These are phyloP conservation scores for Paragyromitra xinjiangensis DNA, from an alignment of 495 filamentous ascomycete species.

Conservation along the genomic window DNA sequence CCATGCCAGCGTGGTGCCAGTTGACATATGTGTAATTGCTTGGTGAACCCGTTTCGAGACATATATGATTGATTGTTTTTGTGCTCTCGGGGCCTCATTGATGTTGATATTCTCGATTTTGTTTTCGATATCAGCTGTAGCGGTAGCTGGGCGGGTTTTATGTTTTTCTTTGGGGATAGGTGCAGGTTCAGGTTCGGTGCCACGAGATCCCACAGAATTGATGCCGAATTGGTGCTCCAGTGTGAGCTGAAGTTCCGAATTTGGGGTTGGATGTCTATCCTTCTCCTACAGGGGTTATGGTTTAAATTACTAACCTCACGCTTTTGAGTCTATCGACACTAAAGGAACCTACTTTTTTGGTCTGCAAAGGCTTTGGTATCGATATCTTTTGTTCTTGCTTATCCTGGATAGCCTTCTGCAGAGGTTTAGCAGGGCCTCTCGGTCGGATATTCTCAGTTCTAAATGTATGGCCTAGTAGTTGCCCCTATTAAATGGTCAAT, in stretches of 20 bases:
- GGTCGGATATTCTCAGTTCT: slow-evolving; percentile 16
- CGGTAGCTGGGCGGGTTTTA: neutral
- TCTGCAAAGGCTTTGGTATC: neutral
- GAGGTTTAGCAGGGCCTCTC: neutral
- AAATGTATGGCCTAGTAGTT: neutral
- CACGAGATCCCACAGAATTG: neutral
- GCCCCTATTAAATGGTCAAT: neutral
- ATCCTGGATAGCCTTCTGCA: neutral
- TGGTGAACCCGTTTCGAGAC: slow-evolving; percentile 21
- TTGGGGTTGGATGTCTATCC: neutral
- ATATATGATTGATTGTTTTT: slow-evolving; percentile 9
- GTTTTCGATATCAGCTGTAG: neutral
- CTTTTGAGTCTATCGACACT: neutral
- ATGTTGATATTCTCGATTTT: neutral
- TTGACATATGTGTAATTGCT: slow-evolving; percentile 13
- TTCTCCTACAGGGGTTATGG: neutral
- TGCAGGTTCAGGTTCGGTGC: neutral
- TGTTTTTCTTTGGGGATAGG: slow-evolving; percentile 3
- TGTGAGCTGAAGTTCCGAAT: neutral
- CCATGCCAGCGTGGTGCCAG: slow-evolving; percentile 12
- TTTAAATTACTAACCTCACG: neutral
- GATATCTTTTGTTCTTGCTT: neutral
- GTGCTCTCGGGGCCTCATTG: neutral
- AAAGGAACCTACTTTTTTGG: neutral
- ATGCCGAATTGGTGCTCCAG: neutral